These are phyloP conservation scores for Backusella circina DNA, from an alignment of 192 early-diverging fungal species.

Conservation along the genomic window DNA sequence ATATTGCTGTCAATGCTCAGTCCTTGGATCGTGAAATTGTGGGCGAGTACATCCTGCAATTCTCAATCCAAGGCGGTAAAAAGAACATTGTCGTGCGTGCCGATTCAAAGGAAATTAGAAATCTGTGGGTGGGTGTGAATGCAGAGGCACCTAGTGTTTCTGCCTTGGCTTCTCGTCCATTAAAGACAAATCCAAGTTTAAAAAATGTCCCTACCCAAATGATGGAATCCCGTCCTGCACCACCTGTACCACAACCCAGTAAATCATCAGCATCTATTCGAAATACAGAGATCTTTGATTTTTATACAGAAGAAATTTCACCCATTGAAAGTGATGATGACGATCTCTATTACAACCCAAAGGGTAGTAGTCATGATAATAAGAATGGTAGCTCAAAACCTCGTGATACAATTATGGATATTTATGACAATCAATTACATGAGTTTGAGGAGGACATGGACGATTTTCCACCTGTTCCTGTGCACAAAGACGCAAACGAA, in stretches of 20 bases:
- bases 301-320: not conserved
- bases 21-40: constrained; percentile 13
- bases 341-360: not conserved
- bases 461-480: not conserved
- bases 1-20: constrained; percentile 28
- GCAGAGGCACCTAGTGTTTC: not conserved
- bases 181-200: not conserved
- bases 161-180: not conserved
- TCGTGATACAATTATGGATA: constrained; percentile 22
- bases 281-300: not conserved
- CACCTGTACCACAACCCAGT: not conserved
- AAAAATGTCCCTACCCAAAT: not conserved
- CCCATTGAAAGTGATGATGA: constrained; percentile 26
- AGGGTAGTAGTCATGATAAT: not conserved
- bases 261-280: not conserved
- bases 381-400: constrained; percentile 1
- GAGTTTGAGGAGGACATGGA: constrained; percentile 9
- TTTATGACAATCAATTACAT: constrained; percentile 14
- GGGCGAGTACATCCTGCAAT: constrained; percentile 12
- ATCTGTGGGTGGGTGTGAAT: constrained; percentile 12
- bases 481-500: not conserved
- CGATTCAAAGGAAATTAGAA: constrained; percentile 5
- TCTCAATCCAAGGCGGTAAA: constrained; percentile 1
- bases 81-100: constrained; percentile 2
- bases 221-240: not conserved